Base-by-base conservation (phyloP, 2,329 filamentous ascomycete genomes). In the Colletotrichum noveboracense region DNA sequence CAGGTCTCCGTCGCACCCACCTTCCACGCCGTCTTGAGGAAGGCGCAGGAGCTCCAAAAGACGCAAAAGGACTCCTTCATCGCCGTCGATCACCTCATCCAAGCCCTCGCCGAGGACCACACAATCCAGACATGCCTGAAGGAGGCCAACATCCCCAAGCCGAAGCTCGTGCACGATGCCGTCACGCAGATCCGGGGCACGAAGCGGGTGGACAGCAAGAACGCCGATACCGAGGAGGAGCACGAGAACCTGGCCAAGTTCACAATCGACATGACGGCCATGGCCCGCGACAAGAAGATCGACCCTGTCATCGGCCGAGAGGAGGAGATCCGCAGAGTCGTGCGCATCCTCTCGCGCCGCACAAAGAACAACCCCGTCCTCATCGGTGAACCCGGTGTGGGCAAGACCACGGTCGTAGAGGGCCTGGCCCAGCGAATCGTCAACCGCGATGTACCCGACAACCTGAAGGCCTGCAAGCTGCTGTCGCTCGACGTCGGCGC, bases 361-460 rank as follows among this genome's bases (percentile, higher is more conserved):
- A 98, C 96, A 77, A 98, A 98, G 91, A 98, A 99, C 89, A 99
- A 99, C 86, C 97, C 97, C 3, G 96, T 98, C 65, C 91, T 99
- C 79, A 98, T 99, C 78, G 97, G 97, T 87, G 96, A 98, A 83
- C 96, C 97, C 43, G 97, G 97, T 93, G 97, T 98, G 28, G 97
- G 97, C 83, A 99, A 99, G 89, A 99, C 97, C 6, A 98, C 97
- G 7, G 96, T 99, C 72, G 96, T 98, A 66, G 97, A 99, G 87
- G 97, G 97, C 81, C 90, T 99, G 75, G 97, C 97, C 34, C 95
- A 96, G 84, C 94, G 97, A 67, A 98, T 99, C 77, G 96, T 98
- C 87, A 98, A 98, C 82, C 93, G 95, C 75, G 97, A 99, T 88
- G 96, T 99, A 5, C 97, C 97, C 43, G 96, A 98, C 83, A 98